Evolutionary conservation across 1,284 basidiomycete species (phyloP), one percentile per base, ranked within the genome.

Genomic region (Jaminaea rosea): DNA sequence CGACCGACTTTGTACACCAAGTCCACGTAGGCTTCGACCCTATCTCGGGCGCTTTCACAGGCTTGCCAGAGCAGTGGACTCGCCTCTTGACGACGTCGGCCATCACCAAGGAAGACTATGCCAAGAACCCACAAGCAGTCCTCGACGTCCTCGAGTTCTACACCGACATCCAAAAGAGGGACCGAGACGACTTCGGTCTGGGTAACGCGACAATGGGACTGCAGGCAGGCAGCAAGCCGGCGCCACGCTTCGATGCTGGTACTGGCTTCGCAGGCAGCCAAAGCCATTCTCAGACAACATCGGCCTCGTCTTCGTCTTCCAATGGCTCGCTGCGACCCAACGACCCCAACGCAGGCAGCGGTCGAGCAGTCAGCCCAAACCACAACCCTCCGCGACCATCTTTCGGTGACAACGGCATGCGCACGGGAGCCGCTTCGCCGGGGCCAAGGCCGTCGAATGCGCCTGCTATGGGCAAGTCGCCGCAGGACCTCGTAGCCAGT

Each of bases 11-110:
- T 72, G 89, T 94, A 0, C 93, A 97, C 77, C 89, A 94, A 74
- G 90, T 97, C 2, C 93, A 98, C 75, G 93, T 98, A 56, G 92
- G 92, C 5, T 97, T 94, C 67, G 93, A 98, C 76, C 88, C 91
- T 0, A 80, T 89, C 44, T 87, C 86, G 32, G 92, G 93, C 13
- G 89, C 85, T 6, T 96, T 96, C 75, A 96, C 90, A 4, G 93
- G 93, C 49, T 82, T 98, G 69, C 93, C 93, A 2, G 90, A 96
- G 49, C 89, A 93, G 79, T 98, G 93, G 93, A 88, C 83, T 67
- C 88, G 91, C 62, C 80, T 98, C 17, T 81, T 98, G 62, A 97
- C 89, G 4, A 91, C 92, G 63, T 92, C 88, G 3, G 91, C 92
- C 29, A 96, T 98, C 76, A 97, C 93, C 1, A 86, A 89, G 52